These are phyloP conservation scores for Barbatosphaeria neglecta DNA, from an alignment of 495 filamentous ascomycete species.

Conservation along the genomic window DNA sequence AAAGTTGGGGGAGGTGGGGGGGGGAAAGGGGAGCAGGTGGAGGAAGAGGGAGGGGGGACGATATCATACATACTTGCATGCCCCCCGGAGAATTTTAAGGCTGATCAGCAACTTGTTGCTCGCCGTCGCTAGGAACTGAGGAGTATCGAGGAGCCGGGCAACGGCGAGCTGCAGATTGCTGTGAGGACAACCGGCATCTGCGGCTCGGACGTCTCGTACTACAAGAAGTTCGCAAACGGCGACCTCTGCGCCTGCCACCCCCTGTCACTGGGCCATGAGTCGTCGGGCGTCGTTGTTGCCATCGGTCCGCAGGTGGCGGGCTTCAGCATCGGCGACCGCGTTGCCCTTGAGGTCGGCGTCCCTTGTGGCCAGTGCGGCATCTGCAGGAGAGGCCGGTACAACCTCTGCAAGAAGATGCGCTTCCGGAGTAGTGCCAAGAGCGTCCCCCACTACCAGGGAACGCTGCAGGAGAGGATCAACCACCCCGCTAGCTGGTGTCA, in stretches of 20 bases:
- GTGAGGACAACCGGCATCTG: slow-evolving; percentile 69
- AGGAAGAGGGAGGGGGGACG: not conserved
- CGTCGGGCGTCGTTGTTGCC: slow-evolving; percentile 56
- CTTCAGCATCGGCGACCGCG: slow-evolving; percentile 60
- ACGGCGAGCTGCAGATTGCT: slow-evolving; percentile 59
- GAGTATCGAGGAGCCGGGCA: slow-evolving; percentile 31
- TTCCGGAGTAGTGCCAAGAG: slow-evolving; percentile 79
- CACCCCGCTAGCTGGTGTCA: slow-evolving; percentile 73
- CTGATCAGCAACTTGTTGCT: not conserved
- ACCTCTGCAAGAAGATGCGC: slow-evolving; percentile 71
- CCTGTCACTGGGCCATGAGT: slow-evolving; percentile 70
- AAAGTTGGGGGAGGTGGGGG: no score
- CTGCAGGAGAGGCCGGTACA: slow-evolving; percentile 71
- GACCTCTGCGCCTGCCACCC: slow-evolving; percentile 65
- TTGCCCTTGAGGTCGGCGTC: slow-evolving; percentile 76
- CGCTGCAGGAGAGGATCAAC: slow-evolving; percentile 81
- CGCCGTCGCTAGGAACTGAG: slow-evolving; percentile 27
- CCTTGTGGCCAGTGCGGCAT: slow-evolving; percentile 66
- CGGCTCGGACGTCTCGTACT: slow-evolving; percentile 79
- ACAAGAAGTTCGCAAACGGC: slow-evolving; percentile 73
- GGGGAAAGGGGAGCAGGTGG: not conserved
- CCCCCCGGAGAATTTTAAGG: not conserved
- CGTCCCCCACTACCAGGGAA: slow-evolving; percentile 78
- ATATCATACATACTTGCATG: not conserved
- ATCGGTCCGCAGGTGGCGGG: slow-evolving; percentile 44